Percentiles rank a stretch among this genome's conserved stretches.
Conservation (phyloP, 208 protist genomes). For the Wallacemonas sp. region DNA sequence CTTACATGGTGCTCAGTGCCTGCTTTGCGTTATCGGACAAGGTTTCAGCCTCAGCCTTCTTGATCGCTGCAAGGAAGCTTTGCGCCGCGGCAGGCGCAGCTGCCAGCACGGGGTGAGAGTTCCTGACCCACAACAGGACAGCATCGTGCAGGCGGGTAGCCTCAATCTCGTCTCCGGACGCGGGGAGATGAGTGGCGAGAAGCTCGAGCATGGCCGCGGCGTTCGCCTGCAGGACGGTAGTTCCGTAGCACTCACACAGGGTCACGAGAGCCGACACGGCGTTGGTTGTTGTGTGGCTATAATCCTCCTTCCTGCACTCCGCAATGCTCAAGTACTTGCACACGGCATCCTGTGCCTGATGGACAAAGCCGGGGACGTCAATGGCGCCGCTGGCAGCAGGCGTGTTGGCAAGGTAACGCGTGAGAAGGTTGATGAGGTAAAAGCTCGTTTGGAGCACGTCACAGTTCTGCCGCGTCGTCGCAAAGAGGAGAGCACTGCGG, state of each 20-base stretch:
- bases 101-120: slow-evolving; percentile 44
- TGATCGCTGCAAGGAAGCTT: slow-evolving; percentile 41
- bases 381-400: slow-evolving; percentile 13
- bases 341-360: slow-evolving; percentile 37
- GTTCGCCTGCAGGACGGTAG: slow-evolving; percentile 14
- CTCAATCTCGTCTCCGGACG: slow-evolving; percentile 71
- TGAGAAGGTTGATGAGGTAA: slow-evolving; percentile 71
- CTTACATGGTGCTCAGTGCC: slow-evolving; percentile 56
- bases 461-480: slow-evolving; percentile 36
- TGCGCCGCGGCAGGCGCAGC: slow-evolving; percentile 13
- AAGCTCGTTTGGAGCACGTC: slow-evolving; percentile 67
- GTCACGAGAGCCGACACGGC: slow-evolving; percentile 58
- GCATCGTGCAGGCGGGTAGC: slow-evolving; percentile 69
- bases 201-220: slow-evolving; percentile 31
- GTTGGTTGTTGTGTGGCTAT: slow-evolving; percentile 65
- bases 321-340: slow-evolving; percentile 36
- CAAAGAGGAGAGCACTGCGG: slow-evolving; percentile 47
- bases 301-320: slow-evolving; percentile 31
- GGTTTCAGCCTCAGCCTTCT: slow-evolving; percentile 26
- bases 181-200: slow-evolving; percentile 55
- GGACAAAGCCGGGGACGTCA: slow-evolving; percentile 40
- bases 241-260: slow-evolving; percentile 55
- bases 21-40: slow-evolving; percentile 54
- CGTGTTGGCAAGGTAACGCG: slow-evolving; percentile 53
- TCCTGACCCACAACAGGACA: slow-evolving; percentile 58